phyloP scores from a whole-genome alignment of 139 green algal species.

The Volvox africanus region DNA sequence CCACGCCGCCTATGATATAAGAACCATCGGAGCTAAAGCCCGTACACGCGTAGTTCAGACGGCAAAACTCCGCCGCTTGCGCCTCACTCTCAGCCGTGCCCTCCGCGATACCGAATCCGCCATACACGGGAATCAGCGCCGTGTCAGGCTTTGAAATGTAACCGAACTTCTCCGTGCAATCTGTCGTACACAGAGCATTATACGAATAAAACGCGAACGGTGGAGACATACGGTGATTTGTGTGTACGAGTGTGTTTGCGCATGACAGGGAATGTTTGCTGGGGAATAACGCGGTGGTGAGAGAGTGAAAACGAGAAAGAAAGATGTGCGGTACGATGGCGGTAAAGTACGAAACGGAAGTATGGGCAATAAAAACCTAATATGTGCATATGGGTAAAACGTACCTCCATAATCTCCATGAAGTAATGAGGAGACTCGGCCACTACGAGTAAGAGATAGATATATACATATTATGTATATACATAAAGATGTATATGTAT shows the following conservation, averaged over 20 bases:
- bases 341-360: no score
- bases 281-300: no score
- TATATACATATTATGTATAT: no score
- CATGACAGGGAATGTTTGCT: no score
- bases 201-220: not conserved
- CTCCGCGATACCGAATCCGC: not conserved
- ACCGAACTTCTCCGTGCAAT: not conserved
- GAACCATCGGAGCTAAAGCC: not conserved
- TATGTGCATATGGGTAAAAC: no score
- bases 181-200: not conserved
- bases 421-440: not conserved
- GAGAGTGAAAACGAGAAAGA: no score
- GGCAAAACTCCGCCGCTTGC: not conserved
- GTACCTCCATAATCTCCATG: no score
- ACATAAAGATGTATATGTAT: not conserved
- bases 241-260: not conserved
- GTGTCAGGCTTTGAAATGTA: not conserved
- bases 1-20: not conserved
- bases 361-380: no score
- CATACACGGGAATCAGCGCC: not conserved
- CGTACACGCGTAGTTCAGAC: not conserved
- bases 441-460: no score
- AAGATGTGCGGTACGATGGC: no score
- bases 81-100: not conserved
- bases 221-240: not conserved